A percentile compares a stretch with the other conserved stretches of the same genome.
Conservation (phyloP, 2,329 filamentous ascomycete species). For the Diaporthe nobilis region DNA sequence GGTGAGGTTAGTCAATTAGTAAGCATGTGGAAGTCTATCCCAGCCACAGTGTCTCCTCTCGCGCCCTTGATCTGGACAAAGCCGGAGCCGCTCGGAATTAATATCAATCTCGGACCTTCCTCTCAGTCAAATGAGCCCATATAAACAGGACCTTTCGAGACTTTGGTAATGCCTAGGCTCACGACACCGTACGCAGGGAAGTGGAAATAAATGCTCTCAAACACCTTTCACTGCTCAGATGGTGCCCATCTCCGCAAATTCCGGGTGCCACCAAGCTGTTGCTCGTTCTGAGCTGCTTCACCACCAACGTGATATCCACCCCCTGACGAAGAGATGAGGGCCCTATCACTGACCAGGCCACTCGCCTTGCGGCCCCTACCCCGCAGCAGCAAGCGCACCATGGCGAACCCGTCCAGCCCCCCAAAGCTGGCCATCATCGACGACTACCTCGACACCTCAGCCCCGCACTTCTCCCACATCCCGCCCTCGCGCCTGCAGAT, state of each 20-base stretch:
- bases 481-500: constrained; percentile 57
- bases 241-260: not conserved
- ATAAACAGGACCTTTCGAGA: not conserved
- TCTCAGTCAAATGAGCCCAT: not conserved
- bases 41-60: not conserved
- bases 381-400: not conserved
- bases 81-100: not conserved
- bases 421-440: constrained; percentile 66
- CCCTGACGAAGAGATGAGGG: not conserved
- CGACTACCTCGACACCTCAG: constrained; percentile 68
- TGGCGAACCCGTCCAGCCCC: not conserved
- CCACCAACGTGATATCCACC: not conserved
- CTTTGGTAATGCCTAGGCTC: not conserved
- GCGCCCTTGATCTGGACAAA: not conserved
- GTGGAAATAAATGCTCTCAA: not conserved
- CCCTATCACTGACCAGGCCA: not conserved
- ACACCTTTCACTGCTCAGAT: too few relatives aligned
- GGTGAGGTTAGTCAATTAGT: not conserved
- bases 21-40: not conserved
- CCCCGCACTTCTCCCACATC: constrained; percentile 62
- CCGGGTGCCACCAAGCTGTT: not conserved
- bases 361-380: not conserved
- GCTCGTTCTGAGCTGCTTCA: not conserved
- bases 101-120: not conserved
- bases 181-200: not conserved